A percentile compares a stretch with the other conserved stretches of the same genome.
These are phyloP conservation scores for Fragosphaeria purpurea DNA, from an alignment of 2,329 filamentous ascomycete species.

Conservation along the genomic window DNA sequence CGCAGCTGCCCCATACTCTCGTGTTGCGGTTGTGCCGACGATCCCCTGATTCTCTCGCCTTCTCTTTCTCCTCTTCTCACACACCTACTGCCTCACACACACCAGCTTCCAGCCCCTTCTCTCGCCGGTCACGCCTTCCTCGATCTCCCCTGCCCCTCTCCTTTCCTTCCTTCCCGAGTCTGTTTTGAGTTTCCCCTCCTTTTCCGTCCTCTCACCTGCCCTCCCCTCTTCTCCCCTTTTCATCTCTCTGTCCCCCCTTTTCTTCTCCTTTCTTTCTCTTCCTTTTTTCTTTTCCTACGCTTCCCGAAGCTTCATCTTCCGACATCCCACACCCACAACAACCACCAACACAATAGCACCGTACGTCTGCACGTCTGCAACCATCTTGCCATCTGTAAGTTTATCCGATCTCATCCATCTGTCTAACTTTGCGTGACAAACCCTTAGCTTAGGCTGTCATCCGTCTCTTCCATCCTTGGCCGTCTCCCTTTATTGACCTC, in stretches of 20 bases:
- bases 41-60: not conserved
- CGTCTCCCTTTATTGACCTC: not conserved
- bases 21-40: no score
- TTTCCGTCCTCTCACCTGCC: not conserved
- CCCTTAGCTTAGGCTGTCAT: not conserved
- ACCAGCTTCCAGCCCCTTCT: not conserved
- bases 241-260: not conserved
- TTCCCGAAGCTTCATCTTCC: conserved; percentile 3
- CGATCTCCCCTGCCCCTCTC: not conserved
- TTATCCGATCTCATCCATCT: not conserved
- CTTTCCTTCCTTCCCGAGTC: conserved; percentile 1
- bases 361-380: conserved; percentile 1
- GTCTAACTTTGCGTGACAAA: no score
- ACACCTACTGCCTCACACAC: not conserved
- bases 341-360: conserved; percentile 1
- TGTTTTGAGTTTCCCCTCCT: conserved; percentile 7
- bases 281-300: not conserved
- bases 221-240: not conserved
- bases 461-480: not conserved
- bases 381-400: not conserved
- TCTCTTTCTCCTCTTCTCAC: not conserved
- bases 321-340: not conserved
- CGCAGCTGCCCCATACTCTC: no score
- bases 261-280: not conserved
- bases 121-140: not conserved